These are phyloP conservation scores for Suillus weaverae DNA, from an alignment of 768 basidiomycete species.

Conservation along the genomic window DNA sequence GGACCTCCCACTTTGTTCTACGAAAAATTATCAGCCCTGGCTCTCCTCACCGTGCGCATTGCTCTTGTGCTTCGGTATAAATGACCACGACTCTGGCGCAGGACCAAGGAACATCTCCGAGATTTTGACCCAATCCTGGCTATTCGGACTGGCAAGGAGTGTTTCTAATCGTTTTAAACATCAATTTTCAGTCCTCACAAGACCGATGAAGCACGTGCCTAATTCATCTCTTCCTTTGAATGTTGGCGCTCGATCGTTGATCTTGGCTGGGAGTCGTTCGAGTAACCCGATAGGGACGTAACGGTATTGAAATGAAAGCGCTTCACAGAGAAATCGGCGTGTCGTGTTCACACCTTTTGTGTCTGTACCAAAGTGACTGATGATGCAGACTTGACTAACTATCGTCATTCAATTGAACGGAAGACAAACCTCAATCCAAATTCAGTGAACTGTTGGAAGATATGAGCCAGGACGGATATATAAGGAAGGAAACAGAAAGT, in stretches of 20 bases:
- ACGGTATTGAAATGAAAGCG: constrained; percentile 93
- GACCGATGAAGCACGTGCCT: constrained; percentile 47
- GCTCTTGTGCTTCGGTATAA: constrained; percentile 93
- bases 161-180: constrained; percentile 57
- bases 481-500: constrained; percentile 14
- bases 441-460: constrained; percentile 66
- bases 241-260: constrained; percentile 90
- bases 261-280: constrained; percentile 72
- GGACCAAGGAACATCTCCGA: constrained; percentile 95
- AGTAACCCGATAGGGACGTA: constrained; percentile 94
- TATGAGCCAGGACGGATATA: constrained; percentile 8
- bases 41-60: constrained; percentile 70
- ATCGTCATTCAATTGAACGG: background rate
- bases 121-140: constrained; percentile 88
- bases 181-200: background rate
- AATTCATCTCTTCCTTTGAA: constrained; percentile 88
- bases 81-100: constrained; percentile 78
- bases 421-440: constrained; percentile 67
- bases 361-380: constrained; percentile 82
- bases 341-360: constrained; percentile 89
- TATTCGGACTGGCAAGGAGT: constrained; percentile 74
- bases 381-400: background rate
- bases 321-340: constrained; percentile 91
- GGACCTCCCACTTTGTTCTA: background rate
- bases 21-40: constrained; percentile 46